Conservation (phyloP, 768 basidiomycete genomes). For the Lentinula guzmanii region DNA sequence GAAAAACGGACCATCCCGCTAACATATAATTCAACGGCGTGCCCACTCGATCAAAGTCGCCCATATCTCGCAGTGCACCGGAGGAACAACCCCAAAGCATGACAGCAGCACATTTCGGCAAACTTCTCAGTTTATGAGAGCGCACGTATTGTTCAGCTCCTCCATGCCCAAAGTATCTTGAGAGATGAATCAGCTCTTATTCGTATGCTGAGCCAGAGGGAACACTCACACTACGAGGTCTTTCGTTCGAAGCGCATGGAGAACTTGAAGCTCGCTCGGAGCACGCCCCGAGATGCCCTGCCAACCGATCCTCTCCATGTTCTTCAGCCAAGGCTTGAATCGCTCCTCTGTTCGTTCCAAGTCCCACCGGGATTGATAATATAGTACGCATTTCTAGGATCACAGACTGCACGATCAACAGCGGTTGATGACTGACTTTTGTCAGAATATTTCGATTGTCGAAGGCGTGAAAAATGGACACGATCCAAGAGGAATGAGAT, state of each 20-base stretch:
- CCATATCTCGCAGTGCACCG: constrained; percentile 81
- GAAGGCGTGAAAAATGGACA: constrained; percentile 47
- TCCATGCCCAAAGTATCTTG: constrained; percentile 95
- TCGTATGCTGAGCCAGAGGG: neutral
- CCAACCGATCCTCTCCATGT: constrained; percentile 77
- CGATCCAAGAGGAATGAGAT: constrained; percentile 85
- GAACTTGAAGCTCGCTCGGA: constrained; percentile 81
- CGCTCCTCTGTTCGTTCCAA: constrained; percentile 75
- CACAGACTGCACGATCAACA: constrained; percentile 47
- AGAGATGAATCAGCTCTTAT: constrained; percentile 6
- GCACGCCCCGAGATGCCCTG: constrained; percentile 68
- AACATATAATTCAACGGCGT: constrained; percentile 95
- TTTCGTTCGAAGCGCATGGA: constrained; percentile 59
- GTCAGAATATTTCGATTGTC: constrained; percentile 26
- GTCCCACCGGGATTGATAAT: constrained; percentile 94
- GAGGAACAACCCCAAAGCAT: constrained; percentile 99
- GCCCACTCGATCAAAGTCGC: constrained; percentile 88
- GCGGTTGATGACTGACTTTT: constrained; percentile 11
- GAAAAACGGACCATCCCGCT: constrained; percentile 81
- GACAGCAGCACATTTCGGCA: constrained; percentile 83
- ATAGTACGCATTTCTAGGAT: constrained; percentile 70
- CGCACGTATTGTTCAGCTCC: constrained; percentile 93
- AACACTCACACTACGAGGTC: constrained; percentile 86
- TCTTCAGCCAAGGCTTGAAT: constrained; percentile 73
- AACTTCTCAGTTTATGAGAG: constrained; percentile 76